phyloP scores from a whole-genome alignment of 164 flowering plant species.

The Santalum album region DNA sequence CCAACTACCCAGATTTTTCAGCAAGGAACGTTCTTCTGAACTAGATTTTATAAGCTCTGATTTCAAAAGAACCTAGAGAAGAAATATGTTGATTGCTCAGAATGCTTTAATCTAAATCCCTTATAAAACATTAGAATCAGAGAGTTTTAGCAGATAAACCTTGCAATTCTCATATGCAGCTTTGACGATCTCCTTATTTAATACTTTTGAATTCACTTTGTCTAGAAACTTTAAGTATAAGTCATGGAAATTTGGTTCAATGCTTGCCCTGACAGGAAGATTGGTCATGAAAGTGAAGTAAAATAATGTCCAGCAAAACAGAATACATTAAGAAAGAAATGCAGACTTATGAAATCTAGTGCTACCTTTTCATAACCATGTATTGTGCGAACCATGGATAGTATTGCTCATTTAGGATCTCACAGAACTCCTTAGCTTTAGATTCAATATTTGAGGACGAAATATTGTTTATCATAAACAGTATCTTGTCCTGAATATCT shows the following conservation, averaged over 20 bases:
- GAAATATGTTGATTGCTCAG: neutral
- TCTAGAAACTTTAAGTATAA: constrained; percentile 90
- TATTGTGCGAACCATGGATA: constrained; percentile 96
- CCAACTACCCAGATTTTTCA: constrained; percentile 98
- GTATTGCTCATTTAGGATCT: constrained; percentile 66
- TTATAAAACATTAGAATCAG: neutral
- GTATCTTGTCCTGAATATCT: constrained; percentile 86
- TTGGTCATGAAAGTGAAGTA: neutral
- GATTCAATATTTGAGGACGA: constrained; percentile 67
- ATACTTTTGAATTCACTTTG: constrained; percentile 59
- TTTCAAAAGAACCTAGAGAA: constrained; percentile 71
- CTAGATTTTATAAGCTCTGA: constrained; percentile 96
- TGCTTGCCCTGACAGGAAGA: constrained; percentile 68
- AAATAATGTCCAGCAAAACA: neutral
- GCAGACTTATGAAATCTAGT: constrained; percentile 4
- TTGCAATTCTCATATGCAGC: constrained; percentile 96
- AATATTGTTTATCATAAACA: constrained; percentile 80
- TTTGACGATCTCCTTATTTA: constrained; percentile 75
- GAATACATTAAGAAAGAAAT: neutral
- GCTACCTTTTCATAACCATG: constrained; percentile 97
- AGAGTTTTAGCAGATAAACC: constrained; percentile 29
- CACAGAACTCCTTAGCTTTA: constrained; percentile 79
- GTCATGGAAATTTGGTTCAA: constrained; percentile 98
- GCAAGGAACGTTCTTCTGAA: constrained; percentile 92
- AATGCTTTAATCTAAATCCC: constrained; percentile 3